Base-by-base conservation (phyloP, 345 rosid genomes). In the Euphorbia lathyris region DNA sequence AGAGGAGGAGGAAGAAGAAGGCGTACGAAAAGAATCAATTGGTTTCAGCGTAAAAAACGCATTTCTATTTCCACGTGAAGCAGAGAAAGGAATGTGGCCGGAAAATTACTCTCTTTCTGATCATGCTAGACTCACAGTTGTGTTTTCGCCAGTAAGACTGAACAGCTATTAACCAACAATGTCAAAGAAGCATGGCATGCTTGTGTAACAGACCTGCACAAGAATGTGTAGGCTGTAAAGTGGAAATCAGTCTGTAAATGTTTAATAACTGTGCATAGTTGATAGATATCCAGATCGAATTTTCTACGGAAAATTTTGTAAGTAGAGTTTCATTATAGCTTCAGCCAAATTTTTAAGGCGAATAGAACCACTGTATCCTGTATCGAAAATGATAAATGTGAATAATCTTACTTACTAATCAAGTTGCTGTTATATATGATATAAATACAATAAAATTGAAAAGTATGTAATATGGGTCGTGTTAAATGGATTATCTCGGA, bases 31-130 rank as follows among this genome's bases (percentile, higher is more conserved):
- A 70, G 74, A 63, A 76, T 80, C 86, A 9, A 79, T 84, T 61
- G 93, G 96, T 50, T 84, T 90, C 42, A 77, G 83, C 3, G 91
- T 90, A 29, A 86, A 90, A 72, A 82, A 88, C 72, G 96, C 96
- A 27, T 88, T 84, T 32, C 83, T 90, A 27, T 90, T 80, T 74
- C 96, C 96, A 29, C 85, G 88, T 9, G 96, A 88, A 81, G 93
- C 81, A 3, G 96, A 90, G 76, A 85, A 81, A 70, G 96, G 91
- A 63, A 70, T 66, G 71, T 90, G 91, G 93, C 96, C 96, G 0
- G 85, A 88, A 73, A 80, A 88, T 58, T 90, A 88, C 78, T 86
- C 85, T 25, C 91, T 90, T 16, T 90, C 96, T 3, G 93, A 90
- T 51, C 96, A 88, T 68, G 93, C 93, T 13, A 80, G 86, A 40